phyloP scores from a whole-genome alignment of 1,284 basidiomycete genomes.

The Trametes polyzona region DNA sequence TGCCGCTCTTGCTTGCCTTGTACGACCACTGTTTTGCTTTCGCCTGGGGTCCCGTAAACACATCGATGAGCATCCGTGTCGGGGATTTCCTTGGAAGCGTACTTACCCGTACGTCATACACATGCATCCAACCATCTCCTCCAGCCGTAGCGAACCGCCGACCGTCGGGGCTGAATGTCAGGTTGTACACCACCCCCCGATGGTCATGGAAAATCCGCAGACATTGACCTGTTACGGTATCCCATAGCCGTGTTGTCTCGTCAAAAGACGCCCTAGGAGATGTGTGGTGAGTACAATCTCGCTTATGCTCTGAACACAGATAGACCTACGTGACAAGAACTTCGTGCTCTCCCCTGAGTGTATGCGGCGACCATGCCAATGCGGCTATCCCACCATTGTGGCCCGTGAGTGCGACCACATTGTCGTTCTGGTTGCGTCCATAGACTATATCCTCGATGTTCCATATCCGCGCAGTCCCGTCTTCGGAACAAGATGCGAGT shows the following conservation, averaged over 20 bases:
- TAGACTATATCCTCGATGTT: slow-evolving; percentile 49
- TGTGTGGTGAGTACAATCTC: not conserved
- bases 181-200: slow-evolving; percentile 65
- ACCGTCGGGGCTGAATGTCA: slow-evolving; percentile 71
- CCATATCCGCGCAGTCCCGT: slow-evolving; percentile 79
- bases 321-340: slow-evolving; percentile 65
- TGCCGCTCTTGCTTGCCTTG: slow-evolving; percentile 56
- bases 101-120: slow-evolving; percentile 55
- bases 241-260: slow-evolving; percentile 75
- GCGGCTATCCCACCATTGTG: slow-evolving; percentile 71
- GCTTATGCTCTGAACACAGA: too few relatives aligned
- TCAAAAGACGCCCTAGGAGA: slow-evolving; percentile 72
- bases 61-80: not conserved
- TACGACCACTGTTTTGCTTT: slow-evolving; percentile 58
- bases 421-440: slow-evolving; percentile 38
- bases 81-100: not conserved
- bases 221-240: slow-evolving; percentile 74
- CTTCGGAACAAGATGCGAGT: slow-evolving; percentile 82
- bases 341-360: slow-evolving; percentile 50
- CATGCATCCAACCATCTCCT: slow-evolving; percentile 61
- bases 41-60: slow-evolving; percentile 36
- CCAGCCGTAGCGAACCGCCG: slow-evolving; percentile 61
- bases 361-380: slow-evolving; percentile 72
- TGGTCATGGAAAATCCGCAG: slow-evolving; percentile 69
- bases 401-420: slow-evolving; percentile 56